Conservation (phyloP, 768 basidiomycete species). For the Russula ochroleuca region DNA sequence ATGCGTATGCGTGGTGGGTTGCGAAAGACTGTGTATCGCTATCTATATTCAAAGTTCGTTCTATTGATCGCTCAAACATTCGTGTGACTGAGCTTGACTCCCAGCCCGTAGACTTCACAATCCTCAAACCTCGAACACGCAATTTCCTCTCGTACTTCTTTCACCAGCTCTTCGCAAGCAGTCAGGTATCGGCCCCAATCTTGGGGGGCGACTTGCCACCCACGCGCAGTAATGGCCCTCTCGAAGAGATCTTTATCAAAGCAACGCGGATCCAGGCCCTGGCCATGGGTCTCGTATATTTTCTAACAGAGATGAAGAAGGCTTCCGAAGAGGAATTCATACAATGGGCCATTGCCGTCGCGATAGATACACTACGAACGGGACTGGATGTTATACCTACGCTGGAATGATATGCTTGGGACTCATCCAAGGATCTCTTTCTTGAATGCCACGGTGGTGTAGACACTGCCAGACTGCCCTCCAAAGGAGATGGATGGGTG, state of each 20-base stretch:
- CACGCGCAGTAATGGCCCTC: slow-evolving; percentile 50
- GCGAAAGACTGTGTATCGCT: slow-evolving; percentile 76
- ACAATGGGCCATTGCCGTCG: slow-evolving; percentile 63
- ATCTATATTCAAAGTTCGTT: slow-evolving; percentile 73
- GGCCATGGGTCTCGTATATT: slow-evolving; percentile 72
- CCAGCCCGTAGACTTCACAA: slow-evolving; percentile 85
- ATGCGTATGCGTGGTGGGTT: slow-evolving; percentile 89
- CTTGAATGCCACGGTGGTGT: slow-evolving; percentile 69
- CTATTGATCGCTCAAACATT: neutral
- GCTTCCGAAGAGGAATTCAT: slow-evolving; percentile 42
- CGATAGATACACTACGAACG: slow-evolving; percentile 63
- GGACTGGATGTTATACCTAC: slow-evolving; percentile 53
- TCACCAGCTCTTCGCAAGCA: slow-evolving; percentile 62
- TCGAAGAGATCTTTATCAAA: slow-evolving; percentile 81
- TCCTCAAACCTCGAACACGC: slow-evolving; percentile 57
- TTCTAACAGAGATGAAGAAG: slow-evolving; percentile 46
- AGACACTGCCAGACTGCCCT: slow-evolving; percentile 67
- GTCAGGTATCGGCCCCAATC: slow-evolving; percentile 69
- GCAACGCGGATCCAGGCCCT: slow-evolving; percentile 60
- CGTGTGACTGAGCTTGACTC: neutral
- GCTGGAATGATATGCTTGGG: slow-evolving; percentile 24
- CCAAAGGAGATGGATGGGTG: slow-evolving; percentile 74
- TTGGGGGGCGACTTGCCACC: slow-evolving; percentile 41
- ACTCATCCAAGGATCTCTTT: slow-evolving; percentile 31
- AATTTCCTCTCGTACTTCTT: slow-evolving; percentile 72